Evolutionary conservation across 768 basidiomycete genomes (phyloP).

Genomic region (Termitomyces sp.): DNA sequence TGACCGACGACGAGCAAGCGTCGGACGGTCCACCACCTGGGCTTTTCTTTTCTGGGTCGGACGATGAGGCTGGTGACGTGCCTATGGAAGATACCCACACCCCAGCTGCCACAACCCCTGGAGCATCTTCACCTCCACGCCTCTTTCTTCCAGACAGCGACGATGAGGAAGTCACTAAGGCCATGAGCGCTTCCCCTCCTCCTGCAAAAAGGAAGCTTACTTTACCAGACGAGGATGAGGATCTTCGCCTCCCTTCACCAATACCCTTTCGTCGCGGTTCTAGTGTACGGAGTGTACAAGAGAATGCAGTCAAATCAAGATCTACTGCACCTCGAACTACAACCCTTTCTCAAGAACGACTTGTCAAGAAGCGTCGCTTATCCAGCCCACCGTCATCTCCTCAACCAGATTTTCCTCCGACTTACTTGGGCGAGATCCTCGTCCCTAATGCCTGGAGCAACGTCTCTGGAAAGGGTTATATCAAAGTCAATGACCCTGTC

Average conservation of each 20-base stretch:
- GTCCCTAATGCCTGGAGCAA: slow-evolving; percentile 79
- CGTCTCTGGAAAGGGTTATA: slow-evolving; percentile 67
- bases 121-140: slow-evolving; percentile 18
- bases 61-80: slow-evolving; percentile 41
- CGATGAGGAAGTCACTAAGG: slow-evolving; percentile 22
- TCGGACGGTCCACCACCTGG: slow-evolving; percentile 29
- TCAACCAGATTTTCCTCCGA: slow-evolving; percentile 22
- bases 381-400: slow-evolving; percentile 24
- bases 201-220: slow-evolving; percentile 16
- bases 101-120: slow-evolving; percentile 11
- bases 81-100: slow-evolving; percentile 12
- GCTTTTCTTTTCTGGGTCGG: slow-evolving; percentile 61
- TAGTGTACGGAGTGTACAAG: slow-evolving; percentile 36
- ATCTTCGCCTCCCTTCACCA: slow-evolving; percentile 19
- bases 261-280: slow-evolving; percentile 32
- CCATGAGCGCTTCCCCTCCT: slow-evolving; percentile 4
- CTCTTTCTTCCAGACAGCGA: slow-evolving; percentile 35
- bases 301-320: slow-evolving; percentile 13
- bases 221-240: slow-evolving; percentile 8
- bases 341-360: slow-evolving; percentile 20
- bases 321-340: slow-evolving; percentile 10
- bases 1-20: slow-evolving; percentile 24
- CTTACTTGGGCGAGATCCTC: slow-evolving; percentile 66
- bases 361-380: slow-evolving; percentile 52
- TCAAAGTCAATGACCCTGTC: slow-evolving; percentile 61